phyloP scores from a whole-genome alignment of 1,284 basidiomycete genomes.

The Papiliotrema laurentii region DNA sequence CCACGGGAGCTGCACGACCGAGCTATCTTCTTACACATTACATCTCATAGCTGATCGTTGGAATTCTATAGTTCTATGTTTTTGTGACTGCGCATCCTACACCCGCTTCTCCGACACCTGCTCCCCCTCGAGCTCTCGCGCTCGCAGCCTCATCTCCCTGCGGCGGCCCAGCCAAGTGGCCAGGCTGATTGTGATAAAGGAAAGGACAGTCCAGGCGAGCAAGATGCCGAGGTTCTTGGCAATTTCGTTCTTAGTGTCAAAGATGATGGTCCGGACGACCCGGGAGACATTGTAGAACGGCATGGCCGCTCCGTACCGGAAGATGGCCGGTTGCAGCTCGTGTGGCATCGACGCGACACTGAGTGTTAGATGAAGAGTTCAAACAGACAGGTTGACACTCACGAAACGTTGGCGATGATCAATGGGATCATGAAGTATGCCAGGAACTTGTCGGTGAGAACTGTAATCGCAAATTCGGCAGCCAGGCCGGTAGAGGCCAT shows the following conservation, averaged over 20 bases:
- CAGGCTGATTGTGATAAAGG: conserved; percentile 47
- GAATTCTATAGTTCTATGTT: too few species aligned
- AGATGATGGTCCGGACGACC: conserved; percentile 62
- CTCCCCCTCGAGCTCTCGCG: too few species aligned
- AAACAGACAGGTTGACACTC: conserved; percentile 6
- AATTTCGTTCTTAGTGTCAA: conserved; percentile 60
- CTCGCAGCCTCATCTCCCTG: too few species aligned
- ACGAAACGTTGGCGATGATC: conserved; percentile 67
- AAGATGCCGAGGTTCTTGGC: conserved; percentile 53
- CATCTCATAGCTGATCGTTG: too few species aligned
- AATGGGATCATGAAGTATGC: conserved; percentile 43
- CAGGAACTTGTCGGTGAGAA: conserved; percentile 42
- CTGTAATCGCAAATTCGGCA: conserved; percentile 53
- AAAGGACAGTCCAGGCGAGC: conserved; percentile 51
- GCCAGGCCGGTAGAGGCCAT: conserved; percentile 52
- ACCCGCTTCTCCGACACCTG: too few species aligned
- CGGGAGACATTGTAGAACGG: conserved; percentile 67
- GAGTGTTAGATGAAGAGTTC: not conserved
- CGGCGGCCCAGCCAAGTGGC: conserved; percentile 50
- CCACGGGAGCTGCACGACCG: too few species aligned
- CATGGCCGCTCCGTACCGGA: conserved; percentile 54
- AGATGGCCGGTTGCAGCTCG: conserved; percentile 62
- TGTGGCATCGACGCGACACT: conserved; percentile 58
- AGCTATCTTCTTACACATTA: too few species aligned
- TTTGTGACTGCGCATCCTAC: too few species aligned